Evolutionary conservation across 805 yeast genomes (phyloP), one percentile per base, ranked within the genome.

Genomic region (Yamadazyma olivae): DNA sequence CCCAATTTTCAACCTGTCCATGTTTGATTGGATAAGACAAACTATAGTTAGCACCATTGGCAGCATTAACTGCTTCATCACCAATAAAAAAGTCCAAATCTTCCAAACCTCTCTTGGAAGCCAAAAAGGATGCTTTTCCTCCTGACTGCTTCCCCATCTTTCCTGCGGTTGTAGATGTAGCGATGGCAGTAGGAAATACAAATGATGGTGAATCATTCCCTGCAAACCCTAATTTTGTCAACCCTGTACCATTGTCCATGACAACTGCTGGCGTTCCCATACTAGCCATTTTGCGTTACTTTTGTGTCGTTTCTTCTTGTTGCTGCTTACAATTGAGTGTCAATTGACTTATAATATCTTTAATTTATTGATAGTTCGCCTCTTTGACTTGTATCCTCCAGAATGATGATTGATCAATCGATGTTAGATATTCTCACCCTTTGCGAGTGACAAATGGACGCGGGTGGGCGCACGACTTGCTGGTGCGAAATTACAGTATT

Each of bases 1-100:
- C 99, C 99, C 99, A 93, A 61, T 93, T 88, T 62, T 93, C 99
- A 45, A 93, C 84, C 70, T 93, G 99, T 17, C 99, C 99, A 57
- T 93, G 99, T 61, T 89, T 83, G 43, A 93, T 89, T 14, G 99
- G 99, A 55, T 93, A 93, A 45, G 80, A 77, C 40, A 93, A 69
- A 19, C 90, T 83, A 63, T 93, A 93, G 19, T 87, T 71, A 17
- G 96, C 88, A 5, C 96, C 95, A 50, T 79, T 83, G n/a, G 97
- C 83, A 10, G 96, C 95, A 35, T 75, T 76, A 28, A 93, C 55
- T 1, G 99, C 99, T 60, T 91, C 98, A 53, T 93, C 93, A 22
- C 99, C 99, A 53, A 93, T 93, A 60, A 75, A 89, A 53, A 91
- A 93, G 62, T 90, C 96, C 53, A 90, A 70, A 61, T 90, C 97